phyloP scores from a whole-genome alignment of 2,329 filamentous ascomycete genomes.

The Tolypocladium endophyticum region DNA sequence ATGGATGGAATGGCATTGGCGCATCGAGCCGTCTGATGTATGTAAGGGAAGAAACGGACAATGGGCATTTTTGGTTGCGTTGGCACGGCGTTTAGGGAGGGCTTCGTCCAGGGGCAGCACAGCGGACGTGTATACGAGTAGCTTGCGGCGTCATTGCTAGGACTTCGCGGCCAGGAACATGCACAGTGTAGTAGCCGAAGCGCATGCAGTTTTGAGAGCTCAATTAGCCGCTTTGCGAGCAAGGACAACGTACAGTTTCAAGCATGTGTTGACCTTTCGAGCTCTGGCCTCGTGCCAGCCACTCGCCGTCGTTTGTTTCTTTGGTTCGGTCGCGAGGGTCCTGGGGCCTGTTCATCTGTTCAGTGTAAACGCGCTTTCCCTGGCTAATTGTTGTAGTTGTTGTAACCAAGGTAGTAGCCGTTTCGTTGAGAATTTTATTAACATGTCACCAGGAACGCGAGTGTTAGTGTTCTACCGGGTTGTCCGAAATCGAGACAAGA shows the following conservation, averaged over 20 bases:
- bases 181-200: neutral
- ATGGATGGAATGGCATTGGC: neutral
- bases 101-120: neutral
- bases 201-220: neutral
- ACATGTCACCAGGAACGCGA: conserved; percentile 22
- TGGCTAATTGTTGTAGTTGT: too few species aligned
- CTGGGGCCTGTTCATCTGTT: too few species aligned
- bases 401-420: too few species aligned
- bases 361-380: too few species aligned
- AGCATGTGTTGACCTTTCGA: too few species aligned
- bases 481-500: neutral
- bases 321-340: too few species aligned
- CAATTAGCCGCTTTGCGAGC: neutral
- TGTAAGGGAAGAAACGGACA: neutral
- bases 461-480: conserved; percentile 11
- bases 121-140: neutral
- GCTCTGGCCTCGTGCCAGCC: too few species aligned
- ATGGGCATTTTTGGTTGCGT: neutral
- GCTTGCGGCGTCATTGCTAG: neutral
- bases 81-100: neutral
- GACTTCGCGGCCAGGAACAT: neutral
- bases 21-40: neutral
- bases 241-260: too few species aligned
- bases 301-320: too few species aligned
- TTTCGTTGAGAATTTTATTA: neutral